phyloP scores from a whole-genome alignment of 2,329 filamentous ascomycete genomes.

The Aspergillus awamori region DNA sequence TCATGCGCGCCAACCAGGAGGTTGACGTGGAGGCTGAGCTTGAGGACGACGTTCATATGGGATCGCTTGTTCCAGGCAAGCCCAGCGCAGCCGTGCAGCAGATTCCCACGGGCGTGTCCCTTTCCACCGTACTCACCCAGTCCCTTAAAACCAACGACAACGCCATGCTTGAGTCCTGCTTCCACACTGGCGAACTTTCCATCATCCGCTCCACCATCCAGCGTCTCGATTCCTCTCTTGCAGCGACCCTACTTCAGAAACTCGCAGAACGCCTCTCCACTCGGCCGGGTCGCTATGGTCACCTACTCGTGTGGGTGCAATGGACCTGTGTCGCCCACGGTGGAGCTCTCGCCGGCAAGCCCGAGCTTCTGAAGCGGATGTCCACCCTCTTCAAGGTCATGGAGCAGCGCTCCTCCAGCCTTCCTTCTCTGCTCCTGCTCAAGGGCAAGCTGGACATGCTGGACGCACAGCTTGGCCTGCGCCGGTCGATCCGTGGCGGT shows the following conservation, averaged over 20 bases:
- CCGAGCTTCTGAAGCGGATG: constrained; percentile 78
- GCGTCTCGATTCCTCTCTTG: constrained; percentile 81
- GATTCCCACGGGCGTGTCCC: constrained; percentile 72
- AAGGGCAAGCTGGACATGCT: constrained; percentile 97
- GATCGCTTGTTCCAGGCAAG: constrained; percentile 50
- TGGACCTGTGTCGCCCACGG: constrained; percentile 93
- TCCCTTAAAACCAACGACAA: constrained; percentile 90
- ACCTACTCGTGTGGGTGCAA: constrained; percentile 92
- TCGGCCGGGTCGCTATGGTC: constrained; percentile 84
- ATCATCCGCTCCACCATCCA: constrained; percentile 89
- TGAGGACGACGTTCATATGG: constrained; percentile 48
- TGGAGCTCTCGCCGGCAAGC: constrained; percentile 82
- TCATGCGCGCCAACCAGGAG: constrained; percentile 70
- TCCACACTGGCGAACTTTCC: constrained; percentile 74
- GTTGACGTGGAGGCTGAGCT: constrained; percentile 69
- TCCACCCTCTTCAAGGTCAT: constrained; percentile 81
- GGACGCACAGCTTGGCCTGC: constrained; percentile 81
- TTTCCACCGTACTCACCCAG: constrained; percentile 90
- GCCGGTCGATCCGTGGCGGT: constrained; percentile 66
- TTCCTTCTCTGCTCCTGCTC: constrained; percentile 79
- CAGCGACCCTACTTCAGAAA: constrained; percentile 75
- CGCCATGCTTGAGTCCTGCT: constrained; percentile 86
- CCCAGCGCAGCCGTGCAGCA: constrained; percentile 54
- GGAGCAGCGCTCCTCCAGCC: constrained; percentile 78
- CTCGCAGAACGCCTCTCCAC: constrained; percentile 85